A percentile compares a stretch with the other conserved stretches of the same genome.
These are phyloP conservation scores for Penicillium sp. DNA, from an alignment of 2,329 filamentous ascomycete genomes.

Conservation along the genomic window DNA sequence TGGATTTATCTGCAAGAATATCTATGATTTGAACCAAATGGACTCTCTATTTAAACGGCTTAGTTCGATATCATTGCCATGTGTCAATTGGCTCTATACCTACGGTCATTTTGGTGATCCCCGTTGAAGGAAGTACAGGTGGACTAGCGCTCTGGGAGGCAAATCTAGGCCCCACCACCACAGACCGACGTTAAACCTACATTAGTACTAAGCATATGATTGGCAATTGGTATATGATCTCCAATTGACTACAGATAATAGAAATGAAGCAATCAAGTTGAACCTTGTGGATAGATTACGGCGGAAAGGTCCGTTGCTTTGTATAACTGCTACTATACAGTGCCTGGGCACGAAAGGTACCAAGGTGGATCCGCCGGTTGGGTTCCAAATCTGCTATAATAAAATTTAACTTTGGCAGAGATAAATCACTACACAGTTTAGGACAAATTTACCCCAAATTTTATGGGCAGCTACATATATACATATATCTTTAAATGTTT, in stretches of 20 bases:
- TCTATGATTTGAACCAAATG: background rate
- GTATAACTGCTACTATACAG: too few species aligned
- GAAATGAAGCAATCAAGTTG: background rate
- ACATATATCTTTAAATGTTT: too few species aligned
- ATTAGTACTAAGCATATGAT: background rate
- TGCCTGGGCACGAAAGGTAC: too few species aligned
- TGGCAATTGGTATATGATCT: background rate
- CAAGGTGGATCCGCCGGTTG: too few species aligned
- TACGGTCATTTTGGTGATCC: background rate
- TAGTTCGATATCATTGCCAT: background rate
- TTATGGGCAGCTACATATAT: too few species aligned
- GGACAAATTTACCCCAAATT: too few species aligned
- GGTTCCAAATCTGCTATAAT: too few species aligned
- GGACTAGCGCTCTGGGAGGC: background rate
- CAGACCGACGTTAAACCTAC: background rate
- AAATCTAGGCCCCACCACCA: conserved; percentile 7
- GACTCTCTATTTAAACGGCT: background rate
- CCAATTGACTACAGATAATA: conserved; percentile 1
- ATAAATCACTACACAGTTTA: too few species aligned
- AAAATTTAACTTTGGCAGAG: too few species aligned
- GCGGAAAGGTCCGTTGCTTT: too few species aligned
- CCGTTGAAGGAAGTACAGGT: background rate
- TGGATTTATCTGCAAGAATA: background rate
- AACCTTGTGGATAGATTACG: background rate
- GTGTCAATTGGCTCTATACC: background rate